Conservation (phyloP, 169 alveolate genomes). For the Theileria annulata region DNA sequence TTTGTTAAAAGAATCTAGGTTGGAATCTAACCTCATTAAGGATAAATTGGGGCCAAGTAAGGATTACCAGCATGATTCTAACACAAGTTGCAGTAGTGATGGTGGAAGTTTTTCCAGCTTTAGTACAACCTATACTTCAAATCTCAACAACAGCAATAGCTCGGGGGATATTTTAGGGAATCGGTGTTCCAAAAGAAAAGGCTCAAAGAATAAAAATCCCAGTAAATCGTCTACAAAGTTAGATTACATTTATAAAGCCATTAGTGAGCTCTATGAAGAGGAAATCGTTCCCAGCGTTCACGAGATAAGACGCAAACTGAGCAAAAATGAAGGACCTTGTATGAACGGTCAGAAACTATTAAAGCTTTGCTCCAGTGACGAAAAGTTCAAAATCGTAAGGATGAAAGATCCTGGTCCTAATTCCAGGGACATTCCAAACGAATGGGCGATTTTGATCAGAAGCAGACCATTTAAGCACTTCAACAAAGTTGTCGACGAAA, state of each 20-base stretch:
- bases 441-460: conserved; percentile 40
- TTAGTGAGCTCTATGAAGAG: conserved; percentile 43
- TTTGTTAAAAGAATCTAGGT: background rate
- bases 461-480: conserved; percentile 26
- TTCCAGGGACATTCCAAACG: conserved; percentile 28
- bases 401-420: background rate
- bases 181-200: background rate
- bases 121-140: background rate
- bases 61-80: background rate
- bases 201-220: background rate
- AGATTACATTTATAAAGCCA: conserved; percentile 25
- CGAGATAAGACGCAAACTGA: conserved; percentile 52
- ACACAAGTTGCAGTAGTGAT: background rate
- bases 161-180: background rate
- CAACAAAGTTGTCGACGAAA: conserved; percentile 13
- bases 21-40: background rate
- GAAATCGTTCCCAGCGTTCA: conserved; percentile 57
- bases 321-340: background rate
- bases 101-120: background rate
- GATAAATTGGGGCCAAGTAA: background rate
- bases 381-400: conserved; percentile 32
- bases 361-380: conserved; percentile 29
- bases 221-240: background rate
- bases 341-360: conserved; percentile 35
- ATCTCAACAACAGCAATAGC: background rate